Evolutionary conservation across 2,329 filamentous ascomycete species (phyloP), one percentile per base, ranked within the genome.

Genomic region (Phialophora macrospora): DNA sequence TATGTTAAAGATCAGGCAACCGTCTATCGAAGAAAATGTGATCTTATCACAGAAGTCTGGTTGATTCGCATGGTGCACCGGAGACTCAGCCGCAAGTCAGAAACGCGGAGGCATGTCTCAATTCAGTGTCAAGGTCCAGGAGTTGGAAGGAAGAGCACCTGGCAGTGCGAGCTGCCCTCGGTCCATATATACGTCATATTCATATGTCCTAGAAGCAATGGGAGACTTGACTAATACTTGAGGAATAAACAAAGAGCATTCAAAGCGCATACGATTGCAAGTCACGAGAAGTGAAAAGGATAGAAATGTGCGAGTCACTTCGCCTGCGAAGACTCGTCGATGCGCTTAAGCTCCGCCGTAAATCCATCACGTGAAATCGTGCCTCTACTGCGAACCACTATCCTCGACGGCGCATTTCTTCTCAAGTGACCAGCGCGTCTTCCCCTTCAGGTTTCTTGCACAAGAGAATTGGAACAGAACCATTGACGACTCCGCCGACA

Each of bases 361-460:
- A 12, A 0, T 3, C 0, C 14, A 4, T 28, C 60, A 62, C 51
- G 51, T 62, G 60, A 55, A 2, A 17, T 6, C 51, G 51, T 3
- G 11, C 1, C 3, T 14, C 38, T 62, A 62, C 60, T 46, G 49
- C 44, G 60, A 32, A 55, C 34, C n/a, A 54, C n/a, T 44, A 26
- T 6, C 3, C 5, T 11, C 20, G 14, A 3, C 2, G n/a, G 17
- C 14, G 22, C 32, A n/a, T 6, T 17, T 34, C 7, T n/a, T 51
- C 56, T 28, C 7, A 48, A 17, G 24, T 30, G 8, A 24, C 24
- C 14, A n/a, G n/a, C n/a, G 46, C 22, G 24, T 48, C 28, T 22
- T 41, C 4, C 2, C 30, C 30, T 20, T 49, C 38, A 17, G 30
- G 5, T 41, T 41, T 41, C 9, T 41, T 17, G 38, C 38, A 41